Base-by-base conservation (phyloP, 1,139 yeast species). In the Nadsonia starkeyi-henricii region DNA sequence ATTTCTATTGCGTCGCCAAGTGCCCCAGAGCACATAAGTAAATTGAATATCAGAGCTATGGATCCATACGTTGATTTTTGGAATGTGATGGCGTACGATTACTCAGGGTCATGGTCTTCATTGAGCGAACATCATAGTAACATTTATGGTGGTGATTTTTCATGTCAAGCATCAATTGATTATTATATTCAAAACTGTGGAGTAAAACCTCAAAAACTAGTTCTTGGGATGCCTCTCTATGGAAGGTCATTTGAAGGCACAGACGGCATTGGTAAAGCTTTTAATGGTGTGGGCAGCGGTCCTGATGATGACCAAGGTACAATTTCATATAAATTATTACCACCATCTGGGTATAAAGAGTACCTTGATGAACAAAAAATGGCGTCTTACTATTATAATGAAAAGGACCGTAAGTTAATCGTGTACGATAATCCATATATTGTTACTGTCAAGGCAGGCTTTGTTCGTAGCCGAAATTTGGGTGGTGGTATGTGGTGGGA, bases 401-500 rank as follows among this genome's bases (percentile, higher is more conserved):
- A 63, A 0, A 52, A 55, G 1, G 57, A 61, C 0, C 60, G 64
- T 21, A 65, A 70, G 0, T 68, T 85, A 45, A 71, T 82, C 2
- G 71, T 75, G 1, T 89, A 82, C 62, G 98, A 91, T 60, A 81
- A 77, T 54, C 68, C 67, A 0, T 68, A 70, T 12, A 72, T 82
- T 1, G 75, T 75, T 1, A 58, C 63, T 9, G 59, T 61, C 26
- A 91, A 91, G 61, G 89, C 88, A 0, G 59, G 67, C 30, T 88
- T 77, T 56, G 77, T 81, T 8, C 57, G 54, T 26, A 58, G 64
- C 45, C 66, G 69, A 5, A 58, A 67, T 0, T 67, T 86, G 9
- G 94, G 81, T 0, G 97, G 97, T 1, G 95, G 85, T 0, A 80
- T 91, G 79, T 88, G 86, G 81, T 91, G 97, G 97, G 96, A 88